phyloP scores from a whole-genome alignment of 1,139 yeast species.

The Geotrichum europaeum region DNA sequence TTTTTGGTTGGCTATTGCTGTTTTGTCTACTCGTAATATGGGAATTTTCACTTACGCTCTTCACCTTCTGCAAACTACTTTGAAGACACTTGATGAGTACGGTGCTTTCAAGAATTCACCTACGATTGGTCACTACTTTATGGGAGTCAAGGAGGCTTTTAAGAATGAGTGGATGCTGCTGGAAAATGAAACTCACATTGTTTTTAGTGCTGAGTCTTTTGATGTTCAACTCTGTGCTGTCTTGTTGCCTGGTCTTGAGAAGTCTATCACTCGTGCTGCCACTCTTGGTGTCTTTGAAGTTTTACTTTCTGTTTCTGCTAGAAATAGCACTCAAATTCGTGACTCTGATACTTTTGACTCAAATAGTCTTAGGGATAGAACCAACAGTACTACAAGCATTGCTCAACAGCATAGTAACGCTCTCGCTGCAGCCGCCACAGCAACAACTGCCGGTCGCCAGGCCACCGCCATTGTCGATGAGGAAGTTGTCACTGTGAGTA shows the following conservation, averaged over 20 bases:
- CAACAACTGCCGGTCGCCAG: constrained; percentile 14
- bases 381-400: constrained; percentile 7
- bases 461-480: constrained; percentile 24
- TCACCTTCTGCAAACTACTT: constrained; percentile 26
- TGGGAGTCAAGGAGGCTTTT: constrained; percentile 40
- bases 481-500: constrained; percentile 9
- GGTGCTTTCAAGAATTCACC: constrained; percentile 26
- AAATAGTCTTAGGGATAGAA: not conserved
- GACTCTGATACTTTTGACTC: constrained; percentile 10
- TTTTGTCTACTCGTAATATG: constrained; percentile 31
- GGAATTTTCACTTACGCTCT: constrained; percentile 26
- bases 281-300: constrained; percentile 49
- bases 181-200: constrained; percentile 44
- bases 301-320: constrained; percentile 45
- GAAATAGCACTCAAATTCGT: constrained; percentile 24
- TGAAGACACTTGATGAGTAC: constrained; percentile 28
- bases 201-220: constrained; percentile 43
- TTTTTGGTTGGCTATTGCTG: constrained; percentile 58
- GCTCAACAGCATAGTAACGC: constrained; percentile 3
- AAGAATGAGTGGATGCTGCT: constrained; percentile 42
- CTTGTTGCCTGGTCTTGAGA: constrained; percentile 56
- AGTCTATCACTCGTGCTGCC: constrained; percentile 54
- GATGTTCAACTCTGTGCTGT: constrained; percentile 50
- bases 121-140: constrained; percentile 30
- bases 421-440: not conserved